These are phyloP conservation scores for Solanum dulcamara DNA, from an alignment of 257 asterid genomes.

Conservation along the genomic window DNA sequence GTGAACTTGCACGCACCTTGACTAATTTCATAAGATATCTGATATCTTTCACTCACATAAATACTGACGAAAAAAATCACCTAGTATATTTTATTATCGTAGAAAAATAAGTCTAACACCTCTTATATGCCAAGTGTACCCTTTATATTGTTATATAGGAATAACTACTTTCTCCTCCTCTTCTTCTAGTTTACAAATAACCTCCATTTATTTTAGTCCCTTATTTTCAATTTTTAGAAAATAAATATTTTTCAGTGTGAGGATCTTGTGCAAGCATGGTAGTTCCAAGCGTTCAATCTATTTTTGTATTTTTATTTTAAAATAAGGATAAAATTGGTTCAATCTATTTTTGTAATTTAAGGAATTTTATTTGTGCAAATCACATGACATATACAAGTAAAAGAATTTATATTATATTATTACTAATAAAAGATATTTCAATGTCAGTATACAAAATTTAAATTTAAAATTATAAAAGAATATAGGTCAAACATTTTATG, in stretches of 20 bases:
- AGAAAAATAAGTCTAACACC: neutral
- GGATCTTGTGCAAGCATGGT: neutral
- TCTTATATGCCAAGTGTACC: too few species aligned
- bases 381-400: neutral
- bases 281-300: neutral
- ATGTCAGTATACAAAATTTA: neutral
- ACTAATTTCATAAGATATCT: rapidly evolving
- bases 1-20: rapidly evolving
- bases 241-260: neutral
- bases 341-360: neutral
- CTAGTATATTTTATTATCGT: neutral
- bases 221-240: neutral
- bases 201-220: neutral
- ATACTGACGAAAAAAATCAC: neutral
- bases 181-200: neutral
- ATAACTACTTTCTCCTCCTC: neutral
- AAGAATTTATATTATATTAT: neutral
- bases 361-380: neutral
- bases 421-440: neutral
- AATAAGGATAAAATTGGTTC: neutral
- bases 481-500: neutral
- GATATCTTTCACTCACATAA: neutral
- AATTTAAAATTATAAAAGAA: neutral
- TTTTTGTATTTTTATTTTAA: neutral
- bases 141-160: neutral